These are phyloP conservation scores for Nakazawaea peltata DNA, from an alignment of 805 yeast genomes.

Conservation along the genomic window DNA sequence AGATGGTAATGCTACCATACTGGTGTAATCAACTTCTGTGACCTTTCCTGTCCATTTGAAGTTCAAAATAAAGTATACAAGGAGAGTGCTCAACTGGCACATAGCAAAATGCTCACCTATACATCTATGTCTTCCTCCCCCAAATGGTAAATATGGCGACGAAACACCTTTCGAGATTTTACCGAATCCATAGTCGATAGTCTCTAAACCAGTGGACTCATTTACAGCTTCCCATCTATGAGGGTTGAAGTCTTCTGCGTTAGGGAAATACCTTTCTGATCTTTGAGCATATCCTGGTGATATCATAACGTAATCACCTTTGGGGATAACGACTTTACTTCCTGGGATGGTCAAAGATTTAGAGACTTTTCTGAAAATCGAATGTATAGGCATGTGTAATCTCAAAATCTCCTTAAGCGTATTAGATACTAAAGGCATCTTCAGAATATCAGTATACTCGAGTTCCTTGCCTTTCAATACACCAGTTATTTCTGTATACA, in stretches of 20 bases:
- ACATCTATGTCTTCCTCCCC: slow-evolving; percentile 99
- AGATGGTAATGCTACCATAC: slow-evolving; percentile 89
- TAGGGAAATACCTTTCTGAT: slow-evolving; percentile 70
- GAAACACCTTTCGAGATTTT: slow-evolving; percentile 92
- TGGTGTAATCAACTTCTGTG: slow-evolving; percentile 70
- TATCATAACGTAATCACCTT: slow-evolving; percentile 81
- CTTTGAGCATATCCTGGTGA: slow-evolving; percentile 90
- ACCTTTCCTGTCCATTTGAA: slow-evolving; percentile 66
- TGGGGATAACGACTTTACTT: slow-evolving; percentile 68
- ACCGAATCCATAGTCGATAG: slow-evolving; percentile 92
- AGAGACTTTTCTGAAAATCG: slow-evolving; percentile 87
- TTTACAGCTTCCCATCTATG: slow-evolving; percentile 66
- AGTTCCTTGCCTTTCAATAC: slow-evolving; percentile 58
- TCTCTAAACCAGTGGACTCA: slow-evolving; percentile 26
- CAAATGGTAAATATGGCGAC: slow-evolving; percentile 95
- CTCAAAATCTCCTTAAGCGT: slow-evolving; percentile 89
- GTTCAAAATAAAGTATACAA: slow-evolving; percentile 70
- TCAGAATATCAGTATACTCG: slow-evolving; percentile 74
- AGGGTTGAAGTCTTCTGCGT: slow-evolving; percentile 68
- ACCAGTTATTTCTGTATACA: slow-evolving; percentile 64
- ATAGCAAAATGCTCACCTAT: slow-evolving; percentile 98
- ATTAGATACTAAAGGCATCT: slow-evolving; percentile 78
- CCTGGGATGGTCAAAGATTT: slow-evolving; percentile 74
- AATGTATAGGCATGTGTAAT: slow-evolving; percentile 94
- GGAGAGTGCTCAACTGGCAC: slow-evolving; percentile 81